Evolutionary conservation across 345 rosid genomes (phyloP).

Genomic region (Trapa bicornis): DNA sequence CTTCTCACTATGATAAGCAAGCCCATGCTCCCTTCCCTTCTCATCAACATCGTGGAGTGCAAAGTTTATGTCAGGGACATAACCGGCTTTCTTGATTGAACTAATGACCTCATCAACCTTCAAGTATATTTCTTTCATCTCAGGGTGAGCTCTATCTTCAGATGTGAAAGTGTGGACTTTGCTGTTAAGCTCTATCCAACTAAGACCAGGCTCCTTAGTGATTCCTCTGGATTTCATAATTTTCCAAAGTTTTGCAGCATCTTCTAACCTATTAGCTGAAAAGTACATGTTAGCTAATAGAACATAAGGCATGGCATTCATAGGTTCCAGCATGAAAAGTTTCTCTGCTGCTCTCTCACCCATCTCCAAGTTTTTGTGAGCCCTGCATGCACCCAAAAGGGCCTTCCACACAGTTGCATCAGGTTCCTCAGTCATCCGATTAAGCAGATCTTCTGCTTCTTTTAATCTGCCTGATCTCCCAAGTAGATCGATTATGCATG

Average conservation of each 20-base stretch:
- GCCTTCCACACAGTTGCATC: conserved; percentile 88
- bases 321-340: conserved; percentile 61
- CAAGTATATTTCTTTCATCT: conserved; percentile 45
- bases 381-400: conserved; percentile 59
- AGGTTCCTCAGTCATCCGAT: conserved; percentile 58
- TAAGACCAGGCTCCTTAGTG: conserved; percentile 71
- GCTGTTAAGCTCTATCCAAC: conserved; percentile 67
- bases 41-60: conserved; percentile 68
- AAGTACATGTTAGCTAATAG: conserved; percentile 64
- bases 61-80: conserved; percentile 53
- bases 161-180: conserved; percentile 55
- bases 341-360: conserved; percentile 75
- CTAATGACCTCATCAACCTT: conserved; percentile 60
- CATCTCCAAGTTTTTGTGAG: conserved; percentile 48
- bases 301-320: conserved; percentile 60
- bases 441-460: conserved; percentile 47
- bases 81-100: conserved; percentile 66
- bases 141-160: conserved; percentile 63
- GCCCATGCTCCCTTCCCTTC: conserved; percentile 61
- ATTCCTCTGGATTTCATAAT: conserved; percentile 63
- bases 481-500: conserved; percentile 85
- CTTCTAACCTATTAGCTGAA: conserved; percentile 55
- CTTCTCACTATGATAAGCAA: conserved; percentile 91
- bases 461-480: conserved; percentile 69
- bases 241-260: conserved; percentile 56